Evolutionary conservation across 2,329 filamentous ascomycete species (phyloP).

Genomic region (Whalleya microplaca): DNA sequence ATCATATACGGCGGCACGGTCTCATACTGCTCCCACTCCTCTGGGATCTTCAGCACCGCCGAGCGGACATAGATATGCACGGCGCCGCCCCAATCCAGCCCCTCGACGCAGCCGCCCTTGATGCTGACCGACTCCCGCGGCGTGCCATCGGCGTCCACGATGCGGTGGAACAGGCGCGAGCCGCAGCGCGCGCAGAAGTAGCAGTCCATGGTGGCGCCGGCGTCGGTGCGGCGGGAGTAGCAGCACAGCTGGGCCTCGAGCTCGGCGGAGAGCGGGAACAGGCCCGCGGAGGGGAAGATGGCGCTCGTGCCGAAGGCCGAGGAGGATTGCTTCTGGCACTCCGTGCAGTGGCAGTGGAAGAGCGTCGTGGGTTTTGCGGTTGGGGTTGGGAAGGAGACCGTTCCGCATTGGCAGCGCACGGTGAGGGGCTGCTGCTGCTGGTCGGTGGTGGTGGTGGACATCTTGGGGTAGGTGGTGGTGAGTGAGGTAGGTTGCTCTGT

Average conservation of each 20-base stretch:
- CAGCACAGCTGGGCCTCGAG: slow-evolving; percentile 39
- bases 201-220: slow-evolving; percentile 47
- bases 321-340: slow-evolving; percentile 49
- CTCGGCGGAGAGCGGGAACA: slow-evolving; percentile 45
- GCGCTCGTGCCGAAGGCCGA: slow-evolving; percentile 52
- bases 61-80: slow-evolving; percentile 51
- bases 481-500: too few species aligned
- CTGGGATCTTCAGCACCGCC: slow-evolving; percentile 49
- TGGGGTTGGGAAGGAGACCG: slow-evolving; percentile 42
- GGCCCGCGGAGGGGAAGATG: slow-evolving; percentile 44
- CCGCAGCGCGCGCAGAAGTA: slow-evolving; percentile 44
- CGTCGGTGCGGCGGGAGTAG: slow-evolving; percentile 45
- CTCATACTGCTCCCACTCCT: slow-evolving; percentile 38
- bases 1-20: slow-evolving; percentile 24
- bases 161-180: slow-evolving; percentile 51
- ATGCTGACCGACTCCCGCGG: slow-evolving; percentile 44
- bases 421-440: slow-evolving; percentile 28
- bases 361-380: slow-evolving; percentile 40
- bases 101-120: slow-evolving; percentile 51
- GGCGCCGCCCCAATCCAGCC: slow-evolving; percentile 43
- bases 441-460: background rate
- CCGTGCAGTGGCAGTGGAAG: slow-evolving; percentile 51
- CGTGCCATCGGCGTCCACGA: slow-evolving; percentile 42
- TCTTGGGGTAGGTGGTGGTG: background rate
- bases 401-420: slow-evolving; percentile 46